Conservation (phyloP, 768 basidiomycete species). For the Butyriboletus loyo region DNA sequence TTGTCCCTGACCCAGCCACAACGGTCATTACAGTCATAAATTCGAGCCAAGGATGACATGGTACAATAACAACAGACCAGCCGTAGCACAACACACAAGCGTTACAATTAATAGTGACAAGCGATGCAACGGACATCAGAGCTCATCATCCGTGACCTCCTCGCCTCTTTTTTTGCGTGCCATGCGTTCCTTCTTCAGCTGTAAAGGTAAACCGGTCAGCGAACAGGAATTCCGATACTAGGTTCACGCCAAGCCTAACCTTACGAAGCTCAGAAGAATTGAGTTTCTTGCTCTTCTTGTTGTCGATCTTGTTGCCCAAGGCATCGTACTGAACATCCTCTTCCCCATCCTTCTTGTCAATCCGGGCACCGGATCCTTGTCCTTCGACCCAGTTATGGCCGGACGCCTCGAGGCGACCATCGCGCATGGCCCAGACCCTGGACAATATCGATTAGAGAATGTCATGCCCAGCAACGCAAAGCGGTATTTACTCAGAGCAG, state of each 20-base stretch:
- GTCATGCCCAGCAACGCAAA: background rate
- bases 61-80: constrained; percentile 20
- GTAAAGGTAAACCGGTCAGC: constrained; percentile 12
- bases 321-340: constrained; percentile 94
- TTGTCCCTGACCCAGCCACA: too few relatives aligned
- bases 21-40: constrained; percentile 2
- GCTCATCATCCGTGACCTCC: constrained; percentile 65
- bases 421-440: constrained; percentile 97
- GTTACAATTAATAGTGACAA: constrained; percentile 12
- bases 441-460: background rate
- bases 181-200: constrained; percentile 93
- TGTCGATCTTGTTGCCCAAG: constrained; percentile 95
- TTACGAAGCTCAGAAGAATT: constrained; percentile 83
- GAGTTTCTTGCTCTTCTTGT: constrained; percentile 83
- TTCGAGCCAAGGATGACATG: constrained; percentile 11
- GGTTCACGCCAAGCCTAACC: constrained; percentile 32
- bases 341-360: constrained; percentile 90
- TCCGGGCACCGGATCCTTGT: constrained; percentile 90
- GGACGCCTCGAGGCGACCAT: constrained; percentile 93
- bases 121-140: constrained; percentile 27
- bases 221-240: background rate
- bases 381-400: constrained; percentile 99
- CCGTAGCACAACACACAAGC: constrained; percentile 11
- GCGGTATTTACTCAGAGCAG: constrained; percentile 68
- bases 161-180: constrained; percentile 85